Evolutionary conservation across 2,329 filamentous ascomycete genomes (phyloP).

Genomic region (Ophiostoma fasciatum): DNA sequence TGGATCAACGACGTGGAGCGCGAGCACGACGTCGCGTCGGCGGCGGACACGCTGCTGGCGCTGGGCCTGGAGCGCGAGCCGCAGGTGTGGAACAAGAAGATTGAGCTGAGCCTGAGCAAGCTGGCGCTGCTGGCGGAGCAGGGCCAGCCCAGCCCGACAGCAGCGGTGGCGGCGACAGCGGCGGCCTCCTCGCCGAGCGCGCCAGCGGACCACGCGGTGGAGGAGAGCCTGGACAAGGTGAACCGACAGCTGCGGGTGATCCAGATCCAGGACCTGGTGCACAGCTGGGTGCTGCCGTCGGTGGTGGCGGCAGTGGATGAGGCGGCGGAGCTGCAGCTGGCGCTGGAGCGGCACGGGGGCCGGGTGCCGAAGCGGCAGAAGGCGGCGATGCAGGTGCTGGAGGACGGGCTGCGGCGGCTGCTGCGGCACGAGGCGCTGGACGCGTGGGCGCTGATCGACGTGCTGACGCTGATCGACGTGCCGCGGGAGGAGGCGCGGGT

Average conservation of each 20-base stretch:
- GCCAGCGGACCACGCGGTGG: not conserved
- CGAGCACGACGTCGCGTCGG: slow-evolving; percentile 60
- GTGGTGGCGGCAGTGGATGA: slow-evolving; percentile 64
- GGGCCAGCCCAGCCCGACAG: slow-evolving; percentile 11
- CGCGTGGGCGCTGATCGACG: slow-evolving; percentile 49
- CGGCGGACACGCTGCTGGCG: slow-evolving; percentile 54
- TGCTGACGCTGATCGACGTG: slow-evolving; percentile 63
- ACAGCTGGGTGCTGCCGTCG: slow-evolving; percentile 52
- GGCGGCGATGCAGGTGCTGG: slow-evolving; percentile 56
- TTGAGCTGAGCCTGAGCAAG: slow-evolving; percentile 81
- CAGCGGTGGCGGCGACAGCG: slow-evolving; percentile 11
- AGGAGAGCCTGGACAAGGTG: slow-evolving; percentile 32
- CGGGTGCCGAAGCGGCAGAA: slow-evolving; percentile 43
- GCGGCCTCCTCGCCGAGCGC: not conserved
- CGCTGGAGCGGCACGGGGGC: slow-evolving; percentile 50
- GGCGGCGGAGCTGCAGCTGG: slow-evolving; percentile 61
- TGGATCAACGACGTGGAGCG: slow-evolving; percentile 90
- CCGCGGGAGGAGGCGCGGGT: slow-evolving; percentile 32
- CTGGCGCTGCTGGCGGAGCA: slow-evolving; percentile 56
- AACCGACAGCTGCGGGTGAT: slow-evolving; percentile 54
- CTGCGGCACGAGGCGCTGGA: slow-evolving; percentile 60
- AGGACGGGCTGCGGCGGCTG: slow-evolving; percentile 53
- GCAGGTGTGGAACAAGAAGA: slow-evolving; percentile 84
- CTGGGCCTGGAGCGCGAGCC: slow-evolving; percentile 59
- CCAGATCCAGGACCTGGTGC: slow-evolving; percentile 65